Percentiles rank a stretch among this genome's conserved stretches.
Conservation (phyloP, 1,284 basidiomycete genomes). For the Pyrrhoderma noxium region DNA sequence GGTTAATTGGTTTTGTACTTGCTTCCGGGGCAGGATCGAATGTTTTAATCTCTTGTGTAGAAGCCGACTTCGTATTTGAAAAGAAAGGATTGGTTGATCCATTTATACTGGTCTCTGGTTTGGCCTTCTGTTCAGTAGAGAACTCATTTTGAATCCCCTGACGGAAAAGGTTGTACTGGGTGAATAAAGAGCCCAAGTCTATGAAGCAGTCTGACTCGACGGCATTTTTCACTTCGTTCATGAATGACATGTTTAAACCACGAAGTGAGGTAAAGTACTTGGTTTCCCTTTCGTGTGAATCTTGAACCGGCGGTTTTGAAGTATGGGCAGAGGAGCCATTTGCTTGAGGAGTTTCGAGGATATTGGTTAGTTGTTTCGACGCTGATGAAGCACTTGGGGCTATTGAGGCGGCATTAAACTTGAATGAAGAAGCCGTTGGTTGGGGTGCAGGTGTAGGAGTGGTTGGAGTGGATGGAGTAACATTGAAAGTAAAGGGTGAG, state of each 20-base stretch:
- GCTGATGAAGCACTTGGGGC: slow-evolving; percentile 27
- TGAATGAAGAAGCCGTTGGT: slow-evolving; percentile 27
- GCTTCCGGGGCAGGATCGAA: not conserved
- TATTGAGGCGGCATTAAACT: slow-evolving; percentile 27
- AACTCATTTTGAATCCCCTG: slow-evolving; percentile 51
- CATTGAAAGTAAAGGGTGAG: slow-evolving; percentile 18
- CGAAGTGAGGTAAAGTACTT: slow-evolving; percentile 71
- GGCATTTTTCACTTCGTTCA: slow-evolving; percentile 53
- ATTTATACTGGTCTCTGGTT: not conserved
- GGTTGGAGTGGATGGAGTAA: slow-evolving; percentile 10
- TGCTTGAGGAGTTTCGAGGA: slow-evolving; percentile 13
- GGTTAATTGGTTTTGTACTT: not conserved
- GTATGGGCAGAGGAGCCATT: slow-evolving; percentile 23
- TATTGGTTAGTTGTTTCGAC: slow-evolving; percentile 26
- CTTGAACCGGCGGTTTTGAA: slow-evolving; percentile 17
- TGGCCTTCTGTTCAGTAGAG: slow-evolving; percentile 32
- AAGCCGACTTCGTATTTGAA: slow-evolving; percentile 20
- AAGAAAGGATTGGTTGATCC: slow-evolving; percentile 17
- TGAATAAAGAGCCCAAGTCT: slow-evolving; percentile 56
- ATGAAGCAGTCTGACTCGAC: slow-evolving; percentile 70
- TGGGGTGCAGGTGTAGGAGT: slow-evolving; percentile 17
- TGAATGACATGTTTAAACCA: slow-evolving; percentile 72
- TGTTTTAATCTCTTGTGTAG: not conserved
- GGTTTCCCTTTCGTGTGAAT: slow-evolving; percentile 27
- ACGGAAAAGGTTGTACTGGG: slow-evolving; percentile 59